These are phyloP conservation scores for Fusarium pseudonygamai DNA, from an alignment of 2,329 filamentous ascomycete species.

Conservation along the genomic window DNA sequence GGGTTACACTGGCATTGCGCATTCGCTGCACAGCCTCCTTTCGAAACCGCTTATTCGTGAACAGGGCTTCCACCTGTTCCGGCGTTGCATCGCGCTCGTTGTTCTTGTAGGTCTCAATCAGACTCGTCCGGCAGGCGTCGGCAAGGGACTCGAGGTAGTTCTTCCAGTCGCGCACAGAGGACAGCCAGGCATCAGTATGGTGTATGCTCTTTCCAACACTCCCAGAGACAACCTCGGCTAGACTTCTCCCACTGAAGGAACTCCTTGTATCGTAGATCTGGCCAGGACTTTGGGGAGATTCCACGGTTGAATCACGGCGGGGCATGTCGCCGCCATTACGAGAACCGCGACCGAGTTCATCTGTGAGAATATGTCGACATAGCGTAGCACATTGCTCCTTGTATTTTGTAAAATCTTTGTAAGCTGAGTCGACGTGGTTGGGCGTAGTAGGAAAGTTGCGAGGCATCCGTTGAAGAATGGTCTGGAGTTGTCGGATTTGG, in stretches of 20 bases:
- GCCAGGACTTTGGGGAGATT: conserved; percentile 46
- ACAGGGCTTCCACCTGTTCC: conserved; percentile 54
- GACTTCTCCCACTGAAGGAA: conserved; percentile 51
- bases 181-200: conserved; percentile 48
- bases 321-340: conserved; percentile 36
- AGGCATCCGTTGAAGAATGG: conserved; percentile 48
- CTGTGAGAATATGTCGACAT: conserved; percentile 53
- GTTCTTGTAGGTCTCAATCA: conserved; percentile 56
- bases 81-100: conserved; percentile 56
- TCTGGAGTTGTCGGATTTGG: conserved; percentile 49
- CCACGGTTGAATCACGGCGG: conserved; percentile 45
- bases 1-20: conserved; percentile 56
- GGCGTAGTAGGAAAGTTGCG: conserved; percentile 46
- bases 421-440: conserved; percentile 55
- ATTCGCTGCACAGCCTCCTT: conserved; percentile 55
- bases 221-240: conserved; percentile 46
- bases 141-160: conserved; percentile 53
- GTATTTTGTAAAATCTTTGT: conserved; percentile 55
- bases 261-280: conserved; percentile 49
- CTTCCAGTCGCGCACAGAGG: conserved; percentile 57
- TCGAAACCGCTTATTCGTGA: conserved; percentile 54
- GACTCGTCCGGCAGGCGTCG: conserved; percentile 52
- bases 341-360: conserved; percentile 48
- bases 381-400: conserved; percentile 52
- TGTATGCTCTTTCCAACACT: conserved; percentile 37